Evolutionary conservation across 2,329 filamentous ascomycete genomes (phyloP).

Genomic region (Monosporascus sp.): DNA sequence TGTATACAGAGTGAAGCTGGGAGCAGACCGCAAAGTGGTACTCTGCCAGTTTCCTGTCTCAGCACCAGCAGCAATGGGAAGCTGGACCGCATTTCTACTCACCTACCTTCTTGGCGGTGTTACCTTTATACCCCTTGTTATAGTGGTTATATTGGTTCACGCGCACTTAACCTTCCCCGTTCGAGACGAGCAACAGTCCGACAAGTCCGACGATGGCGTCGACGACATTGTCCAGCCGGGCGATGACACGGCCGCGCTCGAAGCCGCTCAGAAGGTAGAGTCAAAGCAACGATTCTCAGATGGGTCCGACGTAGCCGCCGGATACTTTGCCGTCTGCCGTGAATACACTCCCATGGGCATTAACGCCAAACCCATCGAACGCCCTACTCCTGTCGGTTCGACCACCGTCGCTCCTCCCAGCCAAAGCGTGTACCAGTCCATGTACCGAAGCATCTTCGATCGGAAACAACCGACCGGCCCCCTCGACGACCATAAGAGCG

Average conservation of each 20-base stretch:
- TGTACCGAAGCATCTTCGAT: conserved; percentile 96
- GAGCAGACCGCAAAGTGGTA: conserved; percentile 12
- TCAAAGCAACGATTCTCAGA: conserved; percentile 49
- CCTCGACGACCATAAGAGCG: conserved; percentile 41
- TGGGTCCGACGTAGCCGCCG: conserved; percentile 75
- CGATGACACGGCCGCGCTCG: conserved; percentile 62
- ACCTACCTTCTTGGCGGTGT: conserved; percentile 82
- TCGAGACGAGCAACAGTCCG: conserved; percentile 34
- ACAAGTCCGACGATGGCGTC: conserved; percentile 22
- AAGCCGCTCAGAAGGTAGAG: conserved; percentile 58
- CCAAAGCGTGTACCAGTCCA: conserved; percentile 93
- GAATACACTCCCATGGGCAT: conserved; percentile 89
- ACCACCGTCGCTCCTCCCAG: conserved; percentile 71
- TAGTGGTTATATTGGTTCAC: conserved; percentile 57
- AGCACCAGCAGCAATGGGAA: conserved; percentile 37
- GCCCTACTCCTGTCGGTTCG: conserved; percentile 73
- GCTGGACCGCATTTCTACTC: conserved; percentile 57
- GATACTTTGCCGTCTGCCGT: conserved; percentile 91
- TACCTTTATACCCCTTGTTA: conserved; percentile 74
- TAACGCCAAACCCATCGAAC: conserved; percentile 87
- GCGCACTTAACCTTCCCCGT: conserved; percentile 64
- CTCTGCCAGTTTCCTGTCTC: conserved; percentile 13
- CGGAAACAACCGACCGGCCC: conserved; percentile 53
- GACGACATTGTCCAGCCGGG: conserved; percentile 49
- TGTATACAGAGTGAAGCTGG: background rate